Evolutionary conservation across 192 early-diverging fungal genomes (phyloP), one percentile per base, ranked within the genome.

Genomic region (Coemansia sp.): DNA sequence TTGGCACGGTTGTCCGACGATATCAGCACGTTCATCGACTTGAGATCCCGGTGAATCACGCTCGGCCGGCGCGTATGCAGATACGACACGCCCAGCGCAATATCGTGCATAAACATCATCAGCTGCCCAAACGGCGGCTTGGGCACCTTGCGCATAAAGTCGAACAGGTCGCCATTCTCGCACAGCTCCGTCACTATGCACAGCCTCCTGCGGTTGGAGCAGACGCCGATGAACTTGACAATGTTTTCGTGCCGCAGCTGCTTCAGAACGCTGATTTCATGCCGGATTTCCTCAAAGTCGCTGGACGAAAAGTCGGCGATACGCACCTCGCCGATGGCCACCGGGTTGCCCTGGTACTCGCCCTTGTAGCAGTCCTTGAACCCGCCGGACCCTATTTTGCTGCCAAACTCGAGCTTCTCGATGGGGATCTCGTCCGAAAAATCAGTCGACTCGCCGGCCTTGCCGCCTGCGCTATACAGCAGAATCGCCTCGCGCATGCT

Each of bases 311-410:
- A 90, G 61, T 89, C 84, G 5, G 83, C 72, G 56, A 89, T 72
- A 6, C 89, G 68, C 32, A 90, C 67, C 55, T 89, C 86, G 45
- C 89, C 89, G 42, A 91, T 86, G 19, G 89, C 89, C 25, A 91
- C 89, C 14, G 81, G 59, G 59, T 83, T 84, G 23, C 82, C 83
- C 46, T 82, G 79, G 65, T 87, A 89, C 57, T 67, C 81, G 62
- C 89, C 89, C 1, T 76, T 70, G 67, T 81, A 91, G 69, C 89
- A 91, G 64, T 91, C 89, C 61, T 91, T 91, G 72, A 91, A 91
- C 14, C 88, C 89, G 11, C 89, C 89, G 4, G 86, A 84, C 9
- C 89, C 89, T 18, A 91, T 72, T 66, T 91, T 91, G 30, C 74
- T 72, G 24, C 85, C 85, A 59, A 88, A 60, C 24, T 69, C 72